Evolutionary conservation across 768 basidiomycete genomes (phyloP).

Genomic region (Clitopilus passeckerianus): DNA sequence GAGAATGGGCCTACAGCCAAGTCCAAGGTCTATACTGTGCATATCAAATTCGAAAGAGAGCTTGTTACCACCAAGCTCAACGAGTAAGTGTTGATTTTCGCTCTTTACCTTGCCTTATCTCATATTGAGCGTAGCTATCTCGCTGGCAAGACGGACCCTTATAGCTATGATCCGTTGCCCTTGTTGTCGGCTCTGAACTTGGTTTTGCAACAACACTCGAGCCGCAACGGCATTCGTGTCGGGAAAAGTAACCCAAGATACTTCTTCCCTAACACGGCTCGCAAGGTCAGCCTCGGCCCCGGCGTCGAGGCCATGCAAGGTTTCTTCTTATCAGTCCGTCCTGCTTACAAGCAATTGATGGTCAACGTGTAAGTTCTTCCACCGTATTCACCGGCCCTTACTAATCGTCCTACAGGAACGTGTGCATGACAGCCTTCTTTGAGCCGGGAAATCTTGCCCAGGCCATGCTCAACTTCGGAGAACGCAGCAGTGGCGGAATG

Average conservation of each 20-base stretch:
- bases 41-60: constrained; percentile 35
- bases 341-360: constrained; percentile 42
- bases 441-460: constrained; percentile 60
- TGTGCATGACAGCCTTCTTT: constrained; percentile 53
- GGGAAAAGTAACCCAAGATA: constrained; percentile 42
- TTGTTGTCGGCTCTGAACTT: constrained; percentile 57
- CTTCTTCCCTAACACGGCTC: constrained; percentile 40
- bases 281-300: constrained; percentile 21
- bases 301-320: constrained; percentile 37
- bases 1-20: constrained; percentile 26
- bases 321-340: constrained; percentile 46
- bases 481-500: constrained; percentile 36
- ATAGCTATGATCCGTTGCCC: constrained; percentile 43
- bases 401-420: constrained; percentile 29
- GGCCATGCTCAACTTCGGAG: constrained; percentile 44
- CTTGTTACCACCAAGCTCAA: constrained; percentile 27
- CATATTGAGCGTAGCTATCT: constrained; percentile 37
- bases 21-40: constrained; percentile 36
- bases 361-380: constrained; percentile 42
- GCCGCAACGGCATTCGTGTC: constrained; percentile 41
- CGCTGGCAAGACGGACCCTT: constrained; percentile 36
- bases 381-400: not conserved
- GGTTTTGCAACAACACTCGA: constrained; percentile 44
- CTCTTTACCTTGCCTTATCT: no score
- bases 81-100: constrained; percentile 19